Percentiles rank a stretch among this genome's conserved stretches.
phyloP scores from a whole-genome alignment of 2,329 filamentous ascomycete genomes.

The Aureobasidium mangrovei region DNA sequence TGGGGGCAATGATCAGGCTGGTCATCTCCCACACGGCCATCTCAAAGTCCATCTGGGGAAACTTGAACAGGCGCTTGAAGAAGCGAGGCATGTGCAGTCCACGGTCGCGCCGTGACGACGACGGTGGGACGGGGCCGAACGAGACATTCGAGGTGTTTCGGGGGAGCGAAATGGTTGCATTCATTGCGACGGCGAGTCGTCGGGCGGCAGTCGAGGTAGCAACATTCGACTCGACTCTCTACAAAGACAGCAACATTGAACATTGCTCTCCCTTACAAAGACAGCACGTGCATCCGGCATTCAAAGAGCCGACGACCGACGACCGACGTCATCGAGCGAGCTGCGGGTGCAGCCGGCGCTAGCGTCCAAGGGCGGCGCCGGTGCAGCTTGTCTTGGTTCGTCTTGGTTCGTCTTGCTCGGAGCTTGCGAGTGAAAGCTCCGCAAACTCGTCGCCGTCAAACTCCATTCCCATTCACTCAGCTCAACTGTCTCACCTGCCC shows the following conservation, averaged over 20 bases:
- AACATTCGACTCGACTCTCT: no score
- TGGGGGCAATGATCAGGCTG: constrained; percentile 57
- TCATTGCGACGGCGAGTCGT: constrained; percentile 40
- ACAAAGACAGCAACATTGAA: no score
- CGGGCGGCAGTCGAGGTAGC: no score
- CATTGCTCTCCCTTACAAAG: background rate
- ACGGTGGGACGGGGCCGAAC: constrained; percentile 41
- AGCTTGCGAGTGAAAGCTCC: background rate
- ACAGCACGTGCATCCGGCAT: background rate
- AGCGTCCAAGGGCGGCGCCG: background rate
- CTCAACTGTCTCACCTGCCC: no score
- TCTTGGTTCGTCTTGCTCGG: background rate
- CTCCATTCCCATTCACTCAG: no score
- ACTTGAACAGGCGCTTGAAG: constrained; percentile 62
- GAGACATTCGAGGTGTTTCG: constrained; percentile 43
- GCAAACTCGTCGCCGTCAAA: no score
- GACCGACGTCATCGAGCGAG: background rate
- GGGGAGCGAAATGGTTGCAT: constrained; percentile 52
- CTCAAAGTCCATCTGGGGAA: constrained; percentile 66
- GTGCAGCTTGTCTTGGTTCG: no score
- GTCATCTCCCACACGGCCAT: constrained; percentile 68
- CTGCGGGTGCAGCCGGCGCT: background rate
- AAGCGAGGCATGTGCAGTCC: constrained; percentile 55
- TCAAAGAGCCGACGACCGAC: background rate
- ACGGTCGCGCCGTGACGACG: constrained; percentile 28